Evolutionary conservation across 108 stramenopile species (phyloP).

Genomic region (Craspedostauros australis): DNA sequence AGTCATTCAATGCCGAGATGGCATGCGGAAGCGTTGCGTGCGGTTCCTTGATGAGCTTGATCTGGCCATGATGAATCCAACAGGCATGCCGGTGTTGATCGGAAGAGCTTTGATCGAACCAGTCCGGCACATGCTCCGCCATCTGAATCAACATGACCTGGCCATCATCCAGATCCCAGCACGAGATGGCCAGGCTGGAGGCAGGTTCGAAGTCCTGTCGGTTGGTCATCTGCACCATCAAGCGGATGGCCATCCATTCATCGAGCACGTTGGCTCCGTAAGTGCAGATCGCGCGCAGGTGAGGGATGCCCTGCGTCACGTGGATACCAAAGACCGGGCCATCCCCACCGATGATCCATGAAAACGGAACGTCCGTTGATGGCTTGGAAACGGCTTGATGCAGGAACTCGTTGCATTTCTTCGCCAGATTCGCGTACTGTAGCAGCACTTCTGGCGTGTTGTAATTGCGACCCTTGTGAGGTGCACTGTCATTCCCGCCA

Average conservation of each 20-base stretch:
- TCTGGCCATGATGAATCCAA: constrained; percentile 54
- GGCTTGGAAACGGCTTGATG: too few relatives aligned
- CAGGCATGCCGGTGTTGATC: constrained; percentile 42
- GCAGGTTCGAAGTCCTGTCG: constrained; percentile 5
- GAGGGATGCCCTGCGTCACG: constrained; percentile 29
- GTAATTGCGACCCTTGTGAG: too few relatives aligned
- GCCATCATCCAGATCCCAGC: constrained; percentile 69
- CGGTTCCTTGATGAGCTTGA: constrained; percentile 36
- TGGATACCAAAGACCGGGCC: constrained; percentile 74
- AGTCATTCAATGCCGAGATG: background rate
- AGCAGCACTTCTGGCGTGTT: constrained; percentile 21
- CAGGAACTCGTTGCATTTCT: constrained; percentile 16
- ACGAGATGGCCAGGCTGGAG: constrained; percentile 36
- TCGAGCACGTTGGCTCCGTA: constrained; percentile 55
- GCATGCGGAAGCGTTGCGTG: constrained; percentile 12
- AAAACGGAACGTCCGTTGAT: constrained; percentile 3
- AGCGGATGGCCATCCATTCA: constrained; percentile 49
- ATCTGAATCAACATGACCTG: constrained; percentile 66
- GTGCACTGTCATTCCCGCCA: too few relatives aligned
- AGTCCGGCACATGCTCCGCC: constrained; percentile 55
- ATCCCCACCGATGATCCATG: constrained; percentile 62
- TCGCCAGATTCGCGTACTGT: constrained; percentile 18
- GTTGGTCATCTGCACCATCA: constrained; percentile 31
- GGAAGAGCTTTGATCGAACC: constrained; percentile 63
- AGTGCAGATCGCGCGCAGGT: constrained; percentile 53